A percentile compares a stretch with the other conserved stretches of the same genome.
Conservation (phyloP, 148 eudicot genomes). For the Rhododendron henanense region DNA sequence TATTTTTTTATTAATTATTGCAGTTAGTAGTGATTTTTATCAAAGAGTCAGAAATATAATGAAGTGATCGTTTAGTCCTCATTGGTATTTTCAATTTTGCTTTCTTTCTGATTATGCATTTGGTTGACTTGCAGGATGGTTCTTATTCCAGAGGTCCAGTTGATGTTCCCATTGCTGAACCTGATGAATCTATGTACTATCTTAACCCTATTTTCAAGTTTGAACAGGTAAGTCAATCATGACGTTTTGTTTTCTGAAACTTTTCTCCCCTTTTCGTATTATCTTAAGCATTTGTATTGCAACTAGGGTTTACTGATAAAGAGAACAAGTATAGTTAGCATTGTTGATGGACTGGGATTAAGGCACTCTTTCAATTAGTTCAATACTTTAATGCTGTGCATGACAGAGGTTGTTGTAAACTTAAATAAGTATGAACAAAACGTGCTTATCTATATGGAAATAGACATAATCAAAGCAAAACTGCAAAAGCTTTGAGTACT, state of each 20-base stretch:
- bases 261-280: not conserved
- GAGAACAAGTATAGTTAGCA: not conserved
- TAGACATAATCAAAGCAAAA: not conserved
- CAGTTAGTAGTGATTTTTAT: not conserved
- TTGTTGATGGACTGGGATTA: not conserved
- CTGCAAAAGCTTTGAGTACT: not conserved
- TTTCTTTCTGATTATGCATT: not conserved
- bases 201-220: constrained; percentile 86
- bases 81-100: not conserved
- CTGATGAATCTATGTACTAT: constrained; percentile 59
- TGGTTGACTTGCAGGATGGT: constrained; percentile 66
- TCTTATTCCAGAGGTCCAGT: constrained; percentile 98
- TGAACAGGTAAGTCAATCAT: constrained; percentile 68
- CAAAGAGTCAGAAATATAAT: not conserved
- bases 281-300: not conserved
- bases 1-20: not conserved
- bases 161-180: constrained; percentile 80
- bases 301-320: not conserved
- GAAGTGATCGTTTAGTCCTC: not conserved
- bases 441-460: not conserved
- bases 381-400: not conserved
- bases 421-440: not conserved
- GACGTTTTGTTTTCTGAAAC: not conserved
- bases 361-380: not conserved
- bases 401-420: not conserved